Evolutionary conservation across 495 filamentous ascomycete genomes (phyloP).

Genomic region (Tuber brumale): DNA sequence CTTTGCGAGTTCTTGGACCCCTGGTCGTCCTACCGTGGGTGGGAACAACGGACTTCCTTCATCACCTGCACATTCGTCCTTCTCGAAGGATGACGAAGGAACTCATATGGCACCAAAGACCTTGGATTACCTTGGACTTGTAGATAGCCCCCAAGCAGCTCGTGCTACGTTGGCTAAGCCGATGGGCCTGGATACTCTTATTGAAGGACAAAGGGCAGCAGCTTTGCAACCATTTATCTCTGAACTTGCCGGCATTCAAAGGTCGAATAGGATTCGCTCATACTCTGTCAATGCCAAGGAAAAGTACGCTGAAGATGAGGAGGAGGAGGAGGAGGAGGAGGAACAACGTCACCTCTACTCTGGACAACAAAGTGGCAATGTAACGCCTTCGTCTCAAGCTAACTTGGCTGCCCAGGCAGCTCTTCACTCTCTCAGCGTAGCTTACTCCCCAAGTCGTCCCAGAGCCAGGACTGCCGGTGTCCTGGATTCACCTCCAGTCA

Average conservation of each 20-base stretch:
- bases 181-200: constrained; percentile 53
- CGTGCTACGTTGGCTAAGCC: constrained; percentile 62
- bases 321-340: constrained; percentile 82
- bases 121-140: constrained; percentile 89
- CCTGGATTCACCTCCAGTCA: constrained; percentile 71
- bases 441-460: constrained; percentile 72
- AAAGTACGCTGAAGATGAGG: constrained; percentile 90
- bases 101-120: constrained; percentile 82
- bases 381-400: constrained; percentile 54
- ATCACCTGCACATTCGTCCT: constrained; percentile 82
- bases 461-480: constrained; percentile 86
- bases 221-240: constrained; percentile 66
- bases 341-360: constrained; percentile 59
- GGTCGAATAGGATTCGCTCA: constrained; percentile 83
- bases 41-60: constrained; percentile 77
- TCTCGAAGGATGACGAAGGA: constrained; percentile 79
- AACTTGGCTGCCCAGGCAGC: constrained; percentile 74
- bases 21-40: constrained; percentile 61
- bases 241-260: constrained; percentile 65
- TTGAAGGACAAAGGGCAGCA: constrained; percentile 47
- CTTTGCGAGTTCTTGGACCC: constrained; percentile 79
- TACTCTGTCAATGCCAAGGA: constrained; percentile 99
- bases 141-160: constrained; percentile 82
- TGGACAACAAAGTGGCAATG: constrained; percentile 45
- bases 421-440: constrained; percentile 87